Percentiles rank a stretch among this genome's conserved stretches.
Evolutionary conservation across 441 rosid genomes (phyloP).

Genomic region (Eugenia klotzschiana): DNA sequence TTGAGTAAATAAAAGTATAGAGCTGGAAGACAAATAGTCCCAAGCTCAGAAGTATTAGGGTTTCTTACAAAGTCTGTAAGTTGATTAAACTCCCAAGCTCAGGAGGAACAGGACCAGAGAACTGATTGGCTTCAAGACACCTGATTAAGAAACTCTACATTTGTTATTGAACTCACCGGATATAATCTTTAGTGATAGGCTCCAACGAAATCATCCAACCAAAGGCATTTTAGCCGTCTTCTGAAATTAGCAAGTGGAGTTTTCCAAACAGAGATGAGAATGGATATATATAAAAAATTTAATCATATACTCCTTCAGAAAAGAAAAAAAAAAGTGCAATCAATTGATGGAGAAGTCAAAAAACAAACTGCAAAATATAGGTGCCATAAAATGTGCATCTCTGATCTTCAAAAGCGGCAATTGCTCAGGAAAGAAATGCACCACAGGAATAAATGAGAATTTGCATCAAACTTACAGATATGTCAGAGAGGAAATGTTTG

Average conservation of each 20-base stretch:
- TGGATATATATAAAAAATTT: too few species aligned
- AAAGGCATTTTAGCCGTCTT: not conserved
- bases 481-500: constrained; percentile 31
- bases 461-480: constrained; percentile 24
- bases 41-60: not conserved
- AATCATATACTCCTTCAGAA: not conserved
- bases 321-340: not conserved
- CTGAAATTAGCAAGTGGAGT: not conserved
- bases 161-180: not conserved
- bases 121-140: constrained; percentile 41
- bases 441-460: not conserved
- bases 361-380: not conserved
- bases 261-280: not conserved
- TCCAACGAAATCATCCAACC: not conserved
- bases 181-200: not conserved
- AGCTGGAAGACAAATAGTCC: not conserved
- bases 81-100: constrained; percentile 42
- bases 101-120: constrained; percentile 42
- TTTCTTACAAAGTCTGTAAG: constrained; percentile 32
- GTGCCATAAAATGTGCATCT: not conserved
- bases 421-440: not conserved
- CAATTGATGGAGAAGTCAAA: not conserved
- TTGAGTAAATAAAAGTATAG: not conserved
- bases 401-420: not conserved
- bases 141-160: constrained; percentile 16